phyloP scores from a whole-genome alignment of 805 yeast genomes.

The Scheffersomyces coipomensis region DNA sequence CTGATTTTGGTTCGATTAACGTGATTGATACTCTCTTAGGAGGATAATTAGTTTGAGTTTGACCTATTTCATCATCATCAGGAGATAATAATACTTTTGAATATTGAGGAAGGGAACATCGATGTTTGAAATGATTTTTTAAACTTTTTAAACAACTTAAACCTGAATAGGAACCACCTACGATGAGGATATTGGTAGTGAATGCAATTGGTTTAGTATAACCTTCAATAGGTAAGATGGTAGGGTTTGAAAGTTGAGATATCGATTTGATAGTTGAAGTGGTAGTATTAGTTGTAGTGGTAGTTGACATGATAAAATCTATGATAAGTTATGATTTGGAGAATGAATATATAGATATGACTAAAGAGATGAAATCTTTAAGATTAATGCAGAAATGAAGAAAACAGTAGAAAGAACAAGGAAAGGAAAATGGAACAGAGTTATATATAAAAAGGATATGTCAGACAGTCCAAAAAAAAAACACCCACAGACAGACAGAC shows the following conservation, averaged over 20 bases:
- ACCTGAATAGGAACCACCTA: constrained; percentile 46
- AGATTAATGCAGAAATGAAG: no score
- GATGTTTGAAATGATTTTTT: constrained; percentile 19
- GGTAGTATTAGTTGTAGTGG: not conserved
- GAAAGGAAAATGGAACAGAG: no score
- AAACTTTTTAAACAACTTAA: constrained; percentile 32
- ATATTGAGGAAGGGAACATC: not conserved
- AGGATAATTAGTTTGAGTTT: no score
- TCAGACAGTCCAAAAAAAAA: no score
- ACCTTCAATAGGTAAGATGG: constrained; percentile 1
- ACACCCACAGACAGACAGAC: no score
- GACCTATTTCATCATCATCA: not conserved
- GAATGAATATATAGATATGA: no score
- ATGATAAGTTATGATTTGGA: no score
- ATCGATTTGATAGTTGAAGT: not conserved
- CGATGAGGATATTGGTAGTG: constrained; percentile 33
- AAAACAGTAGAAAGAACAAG: no score
- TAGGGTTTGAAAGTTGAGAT: constrained; percentile 1
- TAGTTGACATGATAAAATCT: not conserved
- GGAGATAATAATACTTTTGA: constrained; percentile 1
- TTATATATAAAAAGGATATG: no score
- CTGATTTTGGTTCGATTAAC: constrained; percentile 38
- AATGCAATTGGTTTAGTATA: constrained; percentile 12
- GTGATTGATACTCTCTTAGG: constrained; percentile 24
- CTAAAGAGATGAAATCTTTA: no score